Evolutionary conservation across 768 basidiomycete genomes (phyloP), one percentile per base, ranked within the genome.

Genomic region (Pulveroboletus sp.): DNA sequence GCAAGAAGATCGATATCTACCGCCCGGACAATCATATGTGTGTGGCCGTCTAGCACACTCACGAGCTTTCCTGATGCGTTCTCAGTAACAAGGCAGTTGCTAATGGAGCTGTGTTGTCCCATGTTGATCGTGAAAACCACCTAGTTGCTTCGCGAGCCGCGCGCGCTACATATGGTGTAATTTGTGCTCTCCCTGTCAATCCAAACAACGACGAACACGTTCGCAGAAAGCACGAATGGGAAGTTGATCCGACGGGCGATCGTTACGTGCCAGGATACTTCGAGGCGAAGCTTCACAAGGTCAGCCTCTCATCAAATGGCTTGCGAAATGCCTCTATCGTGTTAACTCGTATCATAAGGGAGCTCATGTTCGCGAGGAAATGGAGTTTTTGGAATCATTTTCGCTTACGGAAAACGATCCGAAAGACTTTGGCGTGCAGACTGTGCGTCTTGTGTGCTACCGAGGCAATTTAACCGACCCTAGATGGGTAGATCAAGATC

Each of bases 401-500:
- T 46, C 55, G 4, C 44, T 57, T 21, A 49, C 45, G 1, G 47
- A 47, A 31, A 30, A 3, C 0, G 15, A 45, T 38, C 49, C 24
- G 3, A 17, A 5, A 24, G 28, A 39, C 10, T 58, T 58, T 36
- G 43, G 43, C 3, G 9, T 35, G 7, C 56, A 58, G 35, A 17
- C 7, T 4, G 35, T 57, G 13, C 28, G 51, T 17, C 32, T 58
- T 8, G 18, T 40, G 6, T 46, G 52, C 30, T 58, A 58, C 40
- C 39, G 46, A 14, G 57, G 57, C 7, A n/a, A 2, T 17, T 8
- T 54, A 31, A 27, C 49, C 6, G 8, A 54, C 10, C 57, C 56
- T 2, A 17, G 39, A 33, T 58, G 57, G 57, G 32, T 58, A 24
- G 57, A 58, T 40, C 46, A 54, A 40, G 57, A 58, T 32, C 17